Evolutionary conservation across 495 filamentous ascomycete species (phyloP), one percentile per base, ranked within the genome.

Genomic region (Neurospora sp.): DNA sequence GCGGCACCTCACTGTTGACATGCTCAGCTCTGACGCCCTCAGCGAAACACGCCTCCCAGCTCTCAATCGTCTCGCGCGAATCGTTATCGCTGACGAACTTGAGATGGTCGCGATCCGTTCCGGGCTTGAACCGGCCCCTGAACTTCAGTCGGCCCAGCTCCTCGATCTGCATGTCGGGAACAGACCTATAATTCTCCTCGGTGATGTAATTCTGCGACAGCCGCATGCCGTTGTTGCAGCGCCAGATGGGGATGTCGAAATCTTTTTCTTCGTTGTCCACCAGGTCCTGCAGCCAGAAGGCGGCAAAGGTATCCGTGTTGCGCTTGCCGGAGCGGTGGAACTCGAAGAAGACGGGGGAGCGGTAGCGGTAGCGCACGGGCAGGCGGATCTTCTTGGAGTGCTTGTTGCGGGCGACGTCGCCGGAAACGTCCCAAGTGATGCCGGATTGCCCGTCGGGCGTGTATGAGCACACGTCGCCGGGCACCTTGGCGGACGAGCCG

Each of bases 131-230:
- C 14, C 88, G 85, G 41, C 88, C 91, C 9, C 86, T 82, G 87
- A 98, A 96, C 41, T 90, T 86, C 39, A 98, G 81, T 0, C 93
- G 90, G 1, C 95, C 95, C 8, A 97, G 86, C 80, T 95, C 91
- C 71, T 88, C 80, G 12, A 88, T 81, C 40, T 90, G 85, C 3
- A 97, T 79, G 75, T 94, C 92, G 0, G 93, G 91, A 0, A 90
- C 84, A 18, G 88, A 81, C 9, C 87, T 84, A 69, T 84, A 86
- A 76, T 94, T 95, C 31, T 88, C 81, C 54, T 93, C 88, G 0
- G 93, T 95, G 79, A 97, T 90, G 79, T 94, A 97, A 81, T 98
- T 98, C 80, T 98, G 95, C 1, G 90, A 92, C 16, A 98, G 84
- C 3, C 95, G 87, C 73, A 85, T 85, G 3, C 89, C 84, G 66